Evolutionary conservation across 179 eudicot genomes (phyloP).

Genomic region (Silene coronaria): DNA sequence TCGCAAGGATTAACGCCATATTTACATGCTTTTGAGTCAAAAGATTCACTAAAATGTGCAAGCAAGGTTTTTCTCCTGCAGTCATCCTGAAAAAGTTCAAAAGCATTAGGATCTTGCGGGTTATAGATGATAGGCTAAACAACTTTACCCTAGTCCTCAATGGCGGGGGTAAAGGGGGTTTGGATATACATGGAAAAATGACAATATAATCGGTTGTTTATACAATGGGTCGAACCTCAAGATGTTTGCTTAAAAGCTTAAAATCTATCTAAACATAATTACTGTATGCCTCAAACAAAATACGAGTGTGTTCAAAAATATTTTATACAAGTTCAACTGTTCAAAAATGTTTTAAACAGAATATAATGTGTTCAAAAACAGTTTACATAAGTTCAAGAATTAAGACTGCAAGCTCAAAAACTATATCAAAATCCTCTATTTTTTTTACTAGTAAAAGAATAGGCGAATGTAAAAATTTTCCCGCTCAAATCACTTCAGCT

Average conservation of each 20-base stretch:
- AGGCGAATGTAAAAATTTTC: no score
- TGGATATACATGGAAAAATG: no score
- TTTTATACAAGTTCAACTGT: not conserved
- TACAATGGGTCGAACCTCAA: not conserved
- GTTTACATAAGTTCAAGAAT: no score
- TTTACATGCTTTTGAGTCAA: conserved; percentile 53
- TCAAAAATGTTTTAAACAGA: not conserved
- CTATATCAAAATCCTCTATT: not conserved
- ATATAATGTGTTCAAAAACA: no score
- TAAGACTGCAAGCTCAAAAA: not conserved
- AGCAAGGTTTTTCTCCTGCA: conserved; percentile 80
- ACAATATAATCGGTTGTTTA: no score
- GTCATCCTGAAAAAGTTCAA: conserved; percentile 46
- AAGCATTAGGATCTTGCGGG: not conserved
- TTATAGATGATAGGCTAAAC: not conserved
- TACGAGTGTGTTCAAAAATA: no score
- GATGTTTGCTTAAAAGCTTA: not conserved
- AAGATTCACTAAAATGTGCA: conserved; percentile 78
- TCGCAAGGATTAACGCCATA: conserved; percentile 80
- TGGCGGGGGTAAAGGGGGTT: no score
- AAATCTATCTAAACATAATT: no score
- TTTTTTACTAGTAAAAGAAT: no score
- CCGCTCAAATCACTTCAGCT: no score
- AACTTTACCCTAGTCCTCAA: not conserved
- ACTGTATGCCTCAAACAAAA: no score